Evolutionary conservation across 2,329 filamentous ascomycete genomes (phyloP), one percentile per base, ranked within the genome.

Genomic region (Colletotrichum sp.): DNA sequence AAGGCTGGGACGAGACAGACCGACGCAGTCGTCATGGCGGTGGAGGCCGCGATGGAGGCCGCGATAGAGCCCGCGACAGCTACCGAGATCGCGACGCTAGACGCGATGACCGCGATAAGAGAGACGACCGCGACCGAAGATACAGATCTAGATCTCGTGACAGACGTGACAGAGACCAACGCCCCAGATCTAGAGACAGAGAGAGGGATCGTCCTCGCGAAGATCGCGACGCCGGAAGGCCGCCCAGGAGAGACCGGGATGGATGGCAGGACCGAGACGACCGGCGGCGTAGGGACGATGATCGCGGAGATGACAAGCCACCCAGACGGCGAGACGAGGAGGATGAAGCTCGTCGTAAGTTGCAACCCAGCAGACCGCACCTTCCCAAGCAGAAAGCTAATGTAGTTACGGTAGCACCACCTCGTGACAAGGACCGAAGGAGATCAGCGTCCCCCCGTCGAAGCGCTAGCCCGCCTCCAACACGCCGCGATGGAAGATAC

Each of bases 1-100:
- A 90, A 68, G 91, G 91, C 88, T 91, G 91, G 90, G 92, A 94
- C 77, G 88, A 90, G 56, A 84, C 87, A 13, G 86, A 88, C 70
- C 84, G 86, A 22, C 84, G 83, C 69, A 82, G 69, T 34, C 67
- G 76, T 58, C 78, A 80, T 55, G 81, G 83, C 34, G 81, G 82
- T 67, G 79, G 79, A 15, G 82, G 82, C 65, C 79, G 80, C 22
- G 76, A 78, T 66, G 79, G 79, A 13, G 82, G 82, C 65, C 79
- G 81, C 22, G 80, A 81, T 58, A 78, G 81, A 67, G 81, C 83
- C 60, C 70, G 80, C 22, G 77, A 78, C 60, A 76, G 78, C 36
- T 80, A 82, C 56, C 79, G 83, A 52, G 81, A 82, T 56, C 79
- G 81, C 67, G 79, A 82, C 66, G 80, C 83, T 64, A 75, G 80